Conservation (phyloP, 305 asterid genomes). For the Solanum hybrid region DNA sequence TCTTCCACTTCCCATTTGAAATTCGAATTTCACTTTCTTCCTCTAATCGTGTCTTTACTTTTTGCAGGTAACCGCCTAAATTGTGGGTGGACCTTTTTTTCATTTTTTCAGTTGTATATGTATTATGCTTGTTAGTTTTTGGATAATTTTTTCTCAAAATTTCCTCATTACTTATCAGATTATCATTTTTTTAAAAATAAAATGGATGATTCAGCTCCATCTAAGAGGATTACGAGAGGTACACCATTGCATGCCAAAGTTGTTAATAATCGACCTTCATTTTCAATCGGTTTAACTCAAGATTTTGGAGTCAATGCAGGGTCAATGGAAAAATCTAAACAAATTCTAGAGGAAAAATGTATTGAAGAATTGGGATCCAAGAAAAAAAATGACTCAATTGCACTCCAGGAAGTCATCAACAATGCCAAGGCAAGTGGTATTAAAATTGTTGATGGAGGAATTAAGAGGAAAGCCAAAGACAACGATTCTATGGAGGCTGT, state of each 20-base stretch:
- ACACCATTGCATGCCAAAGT: background rate
- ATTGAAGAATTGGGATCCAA: background rate
- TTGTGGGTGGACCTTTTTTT: background rate
- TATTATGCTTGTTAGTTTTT: background rate
- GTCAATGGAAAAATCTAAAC: background rate
- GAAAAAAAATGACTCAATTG: background rate
- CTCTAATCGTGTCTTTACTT: background rate
- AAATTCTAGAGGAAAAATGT: background rate
- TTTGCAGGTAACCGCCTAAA: background rate
- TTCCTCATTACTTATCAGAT: background rate
- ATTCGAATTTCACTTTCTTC: background rate
- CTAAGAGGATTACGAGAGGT: background rate
- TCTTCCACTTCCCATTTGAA: background rate
- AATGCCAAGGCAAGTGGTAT: too few relatives aligned
- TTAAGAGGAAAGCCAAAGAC: too few relatives aligned
- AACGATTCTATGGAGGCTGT: too few relatives aligned
- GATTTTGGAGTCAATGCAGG: background rate
- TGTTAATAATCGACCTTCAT: too few relatives aligned
- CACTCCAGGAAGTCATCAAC: background rate
- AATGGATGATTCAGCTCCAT: too few relatives aligned
- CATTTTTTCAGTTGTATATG: background rate
- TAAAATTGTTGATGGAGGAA: too few relatives aligned
- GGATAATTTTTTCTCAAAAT: background rate
- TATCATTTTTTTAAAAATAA: background rate
- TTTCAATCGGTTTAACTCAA: too few relatives aligned